These are phyloP conservation scores for Pilaira anomala DNA, from an alignment of 192 early-diverging fungal genomes.

Conservation along the genomic window DNA sequence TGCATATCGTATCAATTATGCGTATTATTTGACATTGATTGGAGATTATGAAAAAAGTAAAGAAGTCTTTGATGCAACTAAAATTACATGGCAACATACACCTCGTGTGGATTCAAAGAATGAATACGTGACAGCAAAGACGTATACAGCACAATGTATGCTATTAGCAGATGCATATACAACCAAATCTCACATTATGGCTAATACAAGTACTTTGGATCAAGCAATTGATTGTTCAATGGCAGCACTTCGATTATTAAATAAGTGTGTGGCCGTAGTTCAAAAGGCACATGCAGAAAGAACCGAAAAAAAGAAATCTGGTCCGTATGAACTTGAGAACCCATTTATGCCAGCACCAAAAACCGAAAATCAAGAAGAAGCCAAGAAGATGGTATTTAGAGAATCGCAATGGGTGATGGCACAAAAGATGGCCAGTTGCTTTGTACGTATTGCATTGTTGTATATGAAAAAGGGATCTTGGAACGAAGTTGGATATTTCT, in stretches of 20 bases:
- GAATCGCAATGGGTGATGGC: constrained; percentile 30
- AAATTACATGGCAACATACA: not conserved
- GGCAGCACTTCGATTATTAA: not conserved
- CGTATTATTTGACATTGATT: constrained; percentile 53
- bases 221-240: not conserved
- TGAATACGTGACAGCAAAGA: not conserved
- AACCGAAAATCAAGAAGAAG: not conserved
- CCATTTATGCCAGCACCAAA: not conserved
- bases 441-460: constrained; percentile 46
- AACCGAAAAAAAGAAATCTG: not conserved
- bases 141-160: not conserved
- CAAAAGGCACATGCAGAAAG: not conserved
- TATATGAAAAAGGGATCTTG: constrained; percentile 56
- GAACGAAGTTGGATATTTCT: constrained; percentile 61
- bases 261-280: not conserved
- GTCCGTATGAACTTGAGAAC: not conserved
- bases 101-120: not conserved
- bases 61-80: constrained; percentile 6
- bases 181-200: not conserved
- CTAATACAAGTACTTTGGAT: constrained; percentile 1
- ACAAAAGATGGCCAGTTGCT: constrained; percentile 48
- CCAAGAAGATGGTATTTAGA: constrained; percentile 28
- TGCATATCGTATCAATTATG: constrained; percentile 53
- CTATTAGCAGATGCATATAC: constrained; percentile 13
- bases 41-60: constrained; percentile 52